phyloP scores from a whole-genome alignment of 805 yeast genomes.

The Candida maesae region DNA sequence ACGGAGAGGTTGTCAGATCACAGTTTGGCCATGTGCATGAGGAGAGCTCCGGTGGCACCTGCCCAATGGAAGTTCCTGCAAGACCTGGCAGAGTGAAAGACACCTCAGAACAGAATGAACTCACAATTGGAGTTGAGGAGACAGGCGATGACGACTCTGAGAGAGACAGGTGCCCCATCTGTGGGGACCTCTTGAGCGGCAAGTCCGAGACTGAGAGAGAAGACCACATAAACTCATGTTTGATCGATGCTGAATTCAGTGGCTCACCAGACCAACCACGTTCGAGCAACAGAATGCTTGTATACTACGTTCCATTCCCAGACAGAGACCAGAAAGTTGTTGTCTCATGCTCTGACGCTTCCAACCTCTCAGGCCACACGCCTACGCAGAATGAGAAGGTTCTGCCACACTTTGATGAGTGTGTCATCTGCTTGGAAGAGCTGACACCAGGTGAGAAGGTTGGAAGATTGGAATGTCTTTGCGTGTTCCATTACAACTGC shows the following conservation, averaged over 20 bases:
- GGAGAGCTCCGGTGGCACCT: constrained; percentile 1
- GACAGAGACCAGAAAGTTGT: constrained; percentile 17
- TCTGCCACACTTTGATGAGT: constrained; percentile 54
- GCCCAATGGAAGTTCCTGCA: constrained; percentile 16
- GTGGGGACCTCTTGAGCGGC: constrained; percentile 25
- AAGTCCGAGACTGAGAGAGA: constrained; percentile 38
- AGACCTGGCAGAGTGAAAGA: constrained; percentile 6
- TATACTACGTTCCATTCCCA: constrained; percentile 44
- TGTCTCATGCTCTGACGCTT: constrained; percentile 25
- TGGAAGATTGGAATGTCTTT: constrained; percentile 88
- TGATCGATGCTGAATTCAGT: constrained; percentile 54
- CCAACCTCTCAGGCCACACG: constrained; percentile 11
- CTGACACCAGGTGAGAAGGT: constrained; percentile 82
- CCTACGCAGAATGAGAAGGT: constrained; percentile 8
- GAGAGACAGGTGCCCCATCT: constrained; percentile 39
- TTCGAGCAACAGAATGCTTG: constrained; percentile 76
- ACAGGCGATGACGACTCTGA: constrained; percentile 30
- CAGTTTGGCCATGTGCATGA: neutral
- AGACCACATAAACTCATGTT: constrained; percentile 67
- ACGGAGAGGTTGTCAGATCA: constrained; percentile 5
- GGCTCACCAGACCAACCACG: constrained; percentile 58
- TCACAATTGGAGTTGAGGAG: constrained; percentile 1
- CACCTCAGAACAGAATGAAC: constrained; percentile 7
- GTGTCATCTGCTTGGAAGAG: constrained; percentile 92
- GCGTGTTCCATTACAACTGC: constrained; percentile 90